phyloP scores from a whole-genome alignment of 352 stramenopile genomes.

The Globisporangium nagaii region DNA sequence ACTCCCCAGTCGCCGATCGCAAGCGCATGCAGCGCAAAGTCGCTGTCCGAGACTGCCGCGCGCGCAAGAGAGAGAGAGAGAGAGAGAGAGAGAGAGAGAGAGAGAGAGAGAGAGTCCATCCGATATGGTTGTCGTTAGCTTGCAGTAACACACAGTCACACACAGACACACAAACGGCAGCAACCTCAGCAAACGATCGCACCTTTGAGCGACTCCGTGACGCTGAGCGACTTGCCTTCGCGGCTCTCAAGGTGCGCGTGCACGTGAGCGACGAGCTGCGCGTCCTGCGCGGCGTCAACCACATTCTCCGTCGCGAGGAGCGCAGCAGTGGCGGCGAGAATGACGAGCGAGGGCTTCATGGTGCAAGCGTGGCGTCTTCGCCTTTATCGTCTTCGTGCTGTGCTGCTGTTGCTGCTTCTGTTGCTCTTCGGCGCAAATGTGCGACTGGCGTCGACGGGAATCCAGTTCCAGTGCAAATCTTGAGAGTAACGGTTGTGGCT shows the following conservation, averaged over 20 bases:
- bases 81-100: background rate
- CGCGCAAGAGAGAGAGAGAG: background rate
- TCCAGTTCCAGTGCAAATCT: background rate
- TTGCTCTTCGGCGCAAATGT: background rate
- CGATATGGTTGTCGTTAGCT: too few relatives aligned
- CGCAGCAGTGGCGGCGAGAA: background rate
- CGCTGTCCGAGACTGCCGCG: background rate
- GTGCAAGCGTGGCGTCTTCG: background rate
- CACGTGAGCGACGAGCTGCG: background rate
- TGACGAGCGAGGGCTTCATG: constrained; percentile 1
- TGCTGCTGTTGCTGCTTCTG: background rate
- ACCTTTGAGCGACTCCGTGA: background rate
- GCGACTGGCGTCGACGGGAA: background rate
- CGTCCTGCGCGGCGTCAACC: background rate
- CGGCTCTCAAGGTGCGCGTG: background rate
- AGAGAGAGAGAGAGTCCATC: background rate
- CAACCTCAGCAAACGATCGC: background rate
- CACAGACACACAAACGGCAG: background rate
- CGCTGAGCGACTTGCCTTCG: background rate
- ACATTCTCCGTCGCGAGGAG: background rate
- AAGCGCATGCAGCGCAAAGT: constrained; percentile 20
- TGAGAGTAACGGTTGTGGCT: too few relatives aligned
- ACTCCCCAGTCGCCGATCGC: constrained; percentile 61
- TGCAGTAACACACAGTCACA: background rate
- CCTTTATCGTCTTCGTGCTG: background rate